phyloP scores from a whole-genome alignment of 2,329 filamentous ascomycete genomes.

The Metarhizium robertsii region DNA sequence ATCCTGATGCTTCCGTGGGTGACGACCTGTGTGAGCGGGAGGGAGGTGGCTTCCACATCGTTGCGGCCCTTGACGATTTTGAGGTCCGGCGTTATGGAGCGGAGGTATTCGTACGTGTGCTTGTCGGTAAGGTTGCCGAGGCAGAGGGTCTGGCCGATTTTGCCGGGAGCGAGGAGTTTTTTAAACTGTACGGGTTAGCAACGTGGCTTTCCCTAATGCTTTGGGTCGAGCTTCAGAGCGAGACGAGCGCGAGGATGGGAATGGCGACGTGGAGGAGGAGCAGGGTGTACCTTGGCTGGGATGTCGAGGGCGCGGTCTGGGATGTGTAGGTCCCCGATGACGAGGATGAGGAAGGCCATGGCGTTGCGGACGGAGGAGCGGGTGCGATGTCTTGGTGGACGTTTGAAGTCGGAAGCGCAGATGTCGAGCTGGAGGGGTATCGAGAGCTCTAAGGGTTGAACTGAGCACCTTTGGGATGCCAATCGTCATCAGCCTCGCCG shows the following conservation, averaged over 20 bases:
- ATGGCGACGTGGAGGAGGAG: slow-evolving; percentile 1
- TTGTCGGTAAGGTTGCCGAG: slow-evolving; percentile 74
- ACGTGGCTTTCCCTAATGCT: background rate
- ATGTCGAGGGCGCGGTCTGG: slow-evolving; percentile 87
- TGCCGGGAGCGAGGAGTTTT: slow-evolving; percentile 73
- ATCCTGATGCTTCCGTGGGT: slow-evolving; percentile 56
- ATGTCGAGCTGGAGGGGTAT: background rate
- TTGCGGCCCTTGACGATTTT: slow-evolving; percentile 61
- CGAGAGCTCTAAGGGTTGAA: background rate
- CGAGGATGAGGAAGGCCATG: slow-evolving; percentile 83
- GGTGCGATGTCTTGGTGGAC: background rate
- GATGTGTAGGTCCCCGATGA: slow-evolving; percentile 90
- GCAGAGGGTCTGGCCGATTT: slow-evolving; percentile 74
- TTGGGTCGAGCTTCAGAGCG: too few species aligned
- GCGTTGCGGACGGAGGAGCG: slow-evolving; percentile 14
- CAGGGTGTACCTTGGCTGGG: slow-evolving; percentile 61
- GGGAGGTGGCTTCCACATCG: slow-evolving; percentile 56
- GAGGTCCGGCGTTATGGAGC: slow-evolving; percentile 62
- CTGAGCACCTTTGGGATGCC: background rate
- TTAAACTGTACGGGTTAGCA: slow-evolving; percentile 52
- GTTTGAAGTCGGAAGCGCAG: background rate
- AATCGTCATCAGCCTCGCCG: too few species aligned
- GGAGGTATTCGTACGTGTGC: slow-evolving; percentile 71
- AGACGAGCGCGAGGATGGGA: too few species aligned
- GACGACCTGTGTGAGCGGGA: slow-evolving; percentile 57